Conservation (phyloP, 2,329 filamentous ascomycete species). For the Aspergillus brasiliensis region DNA sequence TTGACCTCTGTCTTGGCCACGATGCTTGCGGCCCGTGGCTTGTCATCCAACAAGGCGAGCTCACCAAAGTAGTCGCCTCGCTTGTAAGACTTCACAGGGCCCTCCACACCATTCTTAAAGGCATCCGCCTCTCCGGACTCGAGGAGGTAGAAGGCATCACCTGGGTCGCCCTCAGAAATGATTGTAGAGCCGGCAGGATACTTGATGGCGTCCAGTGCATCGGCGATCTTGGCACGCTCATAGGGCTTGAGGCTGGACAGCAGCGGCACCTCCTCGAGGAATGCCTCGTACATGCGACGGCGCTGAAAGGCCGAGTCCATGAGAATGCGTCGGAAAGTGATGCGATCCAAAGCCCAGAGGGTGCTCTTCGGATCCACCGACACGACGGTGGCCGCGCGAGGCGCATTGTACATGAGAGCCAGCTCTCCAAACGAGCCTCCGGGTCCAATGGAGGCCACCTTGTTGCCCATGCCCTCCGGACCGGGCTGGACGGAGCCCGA, state of each 20-base stretch:
- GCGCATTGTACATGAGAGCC: slow-evolving; percentile 97
- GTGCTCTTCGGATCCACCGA: slow-evolving; percentile 77
- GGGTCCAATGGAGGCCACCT: slow-evolving; percentile 78
- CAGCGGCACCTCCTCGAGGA: slow-evolving; percentile 90
- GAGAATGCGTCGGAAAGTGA: slow-evolving; percentile 95
- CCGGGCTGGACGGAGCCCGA: slow-evolving; percentile 77
- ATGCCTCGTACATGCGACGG: slow-evolving; percentile 94
- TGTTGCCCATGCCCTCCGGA: slow-evolving; percentile 75
- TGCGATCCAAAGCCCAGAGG: slow-evolving; percentile 90
- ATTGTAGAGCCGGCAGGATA: slow-evolving; percentile 78
- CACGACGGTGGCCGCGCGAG: slow-evolving; percentile 89
- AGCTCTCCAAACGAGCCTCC: slow-evolving; percentile 96
- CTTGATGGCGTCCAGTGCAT: slow-evolving; percentile 89
- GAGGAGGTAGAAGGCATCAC: slow-evolving; percentile 87
- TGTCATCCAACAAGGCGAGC: slow-evolving; percentile 88
- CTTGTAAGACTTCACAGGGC: slow-evolving; percentile 75
- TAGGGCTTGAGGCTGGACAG: slow-evolving; percentile 82
- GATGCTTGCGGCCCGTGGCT: slow-evolving; percentile 87
- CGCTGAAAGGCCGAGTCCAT: slow-evolving; percentile 98
- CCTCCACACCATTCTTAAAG: slow-evolving; percentile 71
- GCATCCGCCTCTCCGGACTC: slow-evolving; percentile 86
- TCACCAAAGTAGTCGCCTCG: slow-evolving; percentile 98
- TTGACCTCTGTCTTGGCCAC: slow-evolving; percentile 84
- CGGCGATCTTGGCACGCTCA: slow-evolving; percentile 95
- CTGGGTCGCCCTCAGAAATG: slow-evolving; percentile 88